These are phyloP conservation scores for Mycena metata DNA, from an alignment of 768 basidiomycete genomes.

Conservation along the genomic window DNA sequence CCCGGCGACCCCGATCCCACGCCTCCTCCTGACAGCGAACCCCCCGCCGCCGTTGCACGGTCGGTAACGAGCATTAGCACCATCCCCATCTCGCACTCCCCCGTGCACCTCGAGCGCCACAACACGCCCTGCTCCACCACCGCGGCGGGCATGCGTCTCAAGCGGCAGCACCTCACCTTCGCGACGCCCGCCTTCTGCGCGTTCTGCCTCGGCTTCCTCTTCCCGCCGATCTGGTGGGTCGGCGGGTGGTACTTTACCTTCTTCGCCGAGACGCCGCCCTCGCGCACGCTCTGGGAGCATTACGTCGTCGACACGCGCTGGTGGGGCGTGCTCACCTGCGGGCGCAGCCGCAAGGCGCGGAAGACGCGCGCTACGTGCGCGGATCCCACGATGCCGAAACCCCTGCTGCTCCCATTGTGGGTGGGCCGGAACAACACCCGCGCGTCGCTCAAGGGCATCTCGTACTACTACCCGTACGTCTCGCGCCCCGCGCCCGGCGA, in stretches of 20 bases:
- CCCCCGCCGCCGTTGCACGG: background rate
- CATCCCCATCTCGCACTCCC: slow-evolving; percentile 1
- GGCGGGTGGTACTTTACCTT: slow-evolving; percentile 39
- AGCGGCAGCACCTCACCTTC: slow-evolving; percentile 26
- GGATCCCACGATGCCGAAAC: slow-evolving; percentile 6
- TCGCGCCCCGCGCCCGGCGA: slow-evolving; percentile 32
- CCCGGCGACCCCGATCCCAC: background rate
- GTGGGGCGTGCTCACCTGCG: slow-evolving; percentile 33
- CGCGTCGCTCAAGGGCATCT: slow-evolving; percentile 35
- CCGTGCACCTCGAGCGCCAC: slow-evolving; percentile 21
- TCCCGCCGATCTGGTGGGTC: slow-evolving; percentile 38
- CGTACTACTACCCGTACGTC: slow-evolving; percentile 41
- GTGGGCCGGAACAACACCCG: slow-evolving; percentile 28
- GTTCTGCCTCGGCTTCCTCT: slow-evolving; percentile 39
- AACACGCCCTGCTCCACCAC: slow-evolving; percentile 25
- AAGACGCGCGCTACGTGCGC: too few species aligned
- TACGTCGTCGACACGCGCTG: slow-evolving; percentile 36
- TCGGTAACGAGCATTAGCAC: slow-evolving; percentile 24
- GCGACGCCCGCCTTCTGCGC: slow-evolving; percentile 39
- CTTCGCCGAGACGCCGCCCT: slow-evolving; percentile 34
- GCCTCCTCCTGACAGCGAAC: slow-evolving; percentile 1
- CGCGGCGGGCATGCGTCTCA: slow-evolving; percentile 26
- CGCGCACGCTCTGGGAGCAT: slow-evolving; percentile 36
- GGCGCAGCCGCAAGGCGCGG: background rate
- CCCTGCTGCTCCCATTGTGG: slow-evolving; percentile 36